These are phyloP conservation scores for Solanum chmielewskii DNA, from an alignment of 257 asterid species.

Conservation along the genomic window DNA sequence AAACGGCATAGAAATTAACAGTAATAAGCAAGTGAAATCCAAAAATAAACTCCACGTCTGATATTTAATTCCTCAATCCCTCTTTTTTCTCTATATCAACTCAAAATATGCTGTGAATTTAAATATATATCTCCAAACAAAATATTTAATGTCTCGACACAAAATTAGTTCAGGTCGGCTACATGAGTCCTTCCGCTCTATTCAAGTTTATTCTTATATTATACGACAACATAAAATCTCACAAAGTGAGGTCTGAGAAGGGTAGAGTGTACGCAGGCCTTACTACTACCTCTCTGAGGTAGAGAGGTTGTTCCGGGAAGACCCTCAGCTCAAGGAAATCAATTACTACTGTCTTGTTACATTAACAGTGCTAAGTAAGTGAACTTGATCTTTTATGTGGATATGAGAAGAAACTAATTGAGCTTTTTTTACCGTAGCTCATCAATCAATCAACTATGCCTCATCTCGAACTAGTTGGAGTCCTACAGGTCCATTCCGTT, in stretches of 20 bases:
- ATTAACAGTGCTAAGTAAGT: not conserved
- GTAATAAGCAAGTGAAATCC: not conserved
- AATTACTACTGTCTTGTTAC: not conserved
- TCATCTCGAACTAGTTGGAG: not conserved
- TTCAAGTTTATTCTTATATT: not conserved
- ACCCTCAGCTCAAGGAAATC: not conserved
- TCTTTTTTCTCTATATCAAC: not conserved
- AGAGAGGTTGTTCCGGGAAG: not conserved
- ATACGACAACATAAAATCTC: not conserved
- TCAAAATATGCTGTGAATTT: not conserved
- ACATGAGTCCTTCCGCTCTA: not conserved
- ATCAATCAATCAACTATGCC: not conserved
- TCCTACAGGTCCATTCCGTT: not conserved
- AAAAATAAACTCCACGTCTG: not conserved
- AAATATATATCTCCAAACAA: not conserved
- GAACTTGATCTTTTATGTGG: not conserved
- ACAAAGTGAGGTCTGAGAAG: not conserved
- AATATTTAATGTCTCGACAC: not conserved
- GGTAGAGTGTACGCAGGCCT: not conserved
- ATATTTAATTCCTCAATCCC: not conserved
- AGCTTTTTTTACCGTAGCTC: not conserved
- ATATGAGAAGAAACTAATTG: not conserved
- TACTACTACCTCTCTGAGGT: not conserved
- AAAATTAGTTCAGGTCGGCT: not conserved
- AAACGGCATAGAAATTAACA: not conserved